Base-by-base conservation (phyloP, 306 rosid species). In the Rosa multiflora region DNA sequence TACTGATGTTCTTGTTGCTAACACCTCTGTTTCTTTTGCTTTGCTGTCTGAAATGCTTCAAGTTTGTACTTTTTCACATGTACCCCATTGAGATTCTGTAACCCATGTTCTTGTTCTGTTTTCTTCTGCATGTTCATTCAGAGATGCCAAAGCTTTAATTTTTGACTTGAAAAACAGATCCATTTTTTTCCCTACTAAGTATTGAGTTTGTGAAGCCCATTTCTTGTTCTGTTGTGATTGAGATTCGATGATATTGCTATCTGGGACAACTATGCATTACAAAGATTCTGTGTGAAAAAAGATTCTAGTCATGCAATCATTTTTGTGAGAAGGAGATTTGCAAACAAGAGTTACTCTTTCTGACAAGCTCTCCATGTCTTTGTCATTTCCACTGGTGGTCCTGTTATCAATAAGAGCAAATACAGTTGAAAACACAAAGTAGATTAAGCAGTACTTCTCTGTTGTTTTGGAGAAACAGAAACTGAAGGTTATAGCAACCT, bases 21-120 rank as follows among this genome's bases (percentile, higher is more conserved):
- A 5, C 53, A 42, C 8, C 8, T 4, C 39, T 59, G 15, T 48
- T 10, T 23, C 21, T n/a, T 51, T 42, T 8, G 37, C 3, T 46
- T 61, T 23, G 42, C 20, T 18, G 17, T 62, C 39, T 20, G 37
- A 73, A 51, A 75, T 75, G 78, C 78, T 42, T 75, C 10, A 4
- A 46, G 59, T 44, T 44, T 44, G 47, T 44, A 44, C 8, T 1
- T 44, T 7, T 29, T 29, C 32, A 8, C 1, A 44, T 44, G 37
- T 32, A 32, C 37, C 37, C 37, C 10, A 2, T 44, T 44, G 47
- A 44, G 11, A 8, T 44, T 8, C 47, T 44, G 47, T 44, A 44
- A 44, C 47, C 10, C 2, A 43, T 43, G 8, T 6, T 43, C 46
- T 43, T 43, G 46, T 43, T 43, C 46, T 43, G 46, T 43, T 48